Conservation (phyloP, 1,139 yeast species). For the Saccharomyces hybrid region DNA sequence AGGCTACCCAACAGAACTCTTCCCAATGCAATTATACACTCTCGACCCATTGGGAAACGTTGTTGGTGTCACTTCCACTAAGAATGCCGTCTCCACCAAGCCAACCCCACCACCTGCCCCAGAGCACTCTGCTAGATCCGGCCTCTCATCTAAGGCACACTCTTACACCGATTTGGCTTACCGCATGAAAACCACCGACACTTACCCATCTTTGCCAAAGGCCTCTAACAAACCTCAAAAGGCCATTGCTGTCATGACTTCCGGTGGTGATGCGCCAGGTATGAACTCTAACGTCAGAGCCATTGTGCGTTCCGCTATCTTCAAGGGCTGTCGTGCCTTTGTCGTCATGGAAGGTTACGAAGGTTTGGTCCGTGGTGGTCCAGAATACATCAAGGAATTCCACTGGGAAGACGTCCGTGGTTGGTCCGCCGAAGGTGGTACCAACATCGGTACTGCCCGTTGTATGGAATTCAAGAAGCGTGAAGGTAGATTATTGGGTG, state of each 20-base stretch:
- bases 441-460: conserved; percentile 93
- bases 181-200: conserved; percentile 15
- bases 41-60: conserved; percentile 50
- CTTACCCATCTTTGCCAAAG: conserved; percentile 21
- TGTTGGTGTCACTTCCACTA: conserved; percentile 56
- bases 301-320: conserved; percentile 84
- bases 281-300: conserved; percentile 89
- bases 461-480: conserved; percentile 80
- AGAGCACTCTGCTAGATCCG: conserved; percentile 10
- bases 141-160: conserved; percentile 21
- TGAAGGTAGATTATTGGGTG: conserved; percentile 72
- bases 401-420: conserved; percentile 93
- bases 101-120: conserved; percentile 33
- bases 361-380: conserved; percentile 83
- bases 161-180: conserved; percentile 26
- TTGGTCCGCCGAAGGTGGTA: conserved; percentile 86
- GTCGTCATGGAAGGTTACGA: conserved; percentile 94
- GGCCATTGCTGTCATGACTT: conserved; percentile 85
- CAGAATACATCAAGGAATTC: conserved; percentile 58
- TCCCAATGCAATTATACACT: conserved; percentile 60
- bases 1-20: conserved; percentile 49
- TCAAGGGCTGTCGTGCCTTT: conserved; percentile 82
- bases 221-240: conserved; percentile 13
- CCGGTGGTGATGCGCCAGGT: conserved; percentile 98
- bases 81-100: conserved; percentile 49